phyloP scores from a whole-genome alignment of 495 filamentous ascomycete genomes.

The Penicillium coprophilum region DNA sequence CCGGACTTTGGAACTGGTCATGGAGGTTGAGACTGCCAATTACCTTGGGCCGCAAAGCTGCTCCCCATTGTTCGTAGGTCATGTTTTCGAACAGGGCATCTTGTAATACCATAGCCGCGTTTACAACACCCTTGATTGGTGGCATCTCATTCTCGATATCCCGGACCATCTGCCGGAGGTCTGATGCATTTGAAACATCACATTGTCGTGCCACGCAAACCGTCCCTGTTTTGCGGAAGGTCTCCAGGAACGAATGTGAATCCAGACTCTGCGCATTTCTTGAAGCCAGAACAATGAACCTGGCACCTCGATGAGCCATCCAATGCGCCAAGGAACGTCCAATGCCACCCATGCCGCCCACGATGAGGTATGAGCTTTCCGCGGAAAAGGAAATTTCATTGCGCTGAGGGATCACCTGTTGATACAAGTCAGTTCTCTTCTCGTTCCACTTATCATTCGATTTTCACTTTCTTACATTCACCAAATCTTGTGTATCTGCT shows the following conservation, averaged over 20 bases:
- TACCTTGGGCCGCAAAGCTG: slow-evolving; percentile 36
- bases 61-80: slow-evolving; percentile 34
- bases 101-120: slow-evolving; percentile 31
- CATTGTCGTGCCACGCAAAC: slow-evolving; percentile 5
- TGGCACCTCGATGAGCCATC: neutral
- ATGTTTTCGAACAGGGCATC: slow-evolving; percentile 41
- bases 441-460: no score
- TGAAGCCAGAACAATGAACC: neutral
- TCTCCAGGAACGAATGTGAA: neutral
- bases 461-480: no score
- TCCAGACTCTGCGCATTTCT: neutral
- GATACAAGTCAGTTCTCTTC: neutral
- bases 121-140: slow-evolving; percentile 18
- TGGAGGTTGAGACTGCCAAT: slow-evolving; percentile 52
- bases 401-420: neutral
- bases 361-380: neutral
- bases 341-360: neutral
- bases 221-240: neutral
- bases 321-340: neutral
- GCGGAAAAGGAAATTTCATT: neutral
- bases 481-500: neutral
- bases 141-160: neutral
- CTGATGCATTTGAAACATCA: slow-evolving; percentile 9
- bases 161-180: neutral
- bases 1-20: slow-evolving; percentile 33